Percentiles rank a stretch among this genome's conserved stretches.
These are phyloP conservation scores for Corylus avellana DNA, from an alignment of 306 rosid species.

Conservation along the genomic window DNA sequence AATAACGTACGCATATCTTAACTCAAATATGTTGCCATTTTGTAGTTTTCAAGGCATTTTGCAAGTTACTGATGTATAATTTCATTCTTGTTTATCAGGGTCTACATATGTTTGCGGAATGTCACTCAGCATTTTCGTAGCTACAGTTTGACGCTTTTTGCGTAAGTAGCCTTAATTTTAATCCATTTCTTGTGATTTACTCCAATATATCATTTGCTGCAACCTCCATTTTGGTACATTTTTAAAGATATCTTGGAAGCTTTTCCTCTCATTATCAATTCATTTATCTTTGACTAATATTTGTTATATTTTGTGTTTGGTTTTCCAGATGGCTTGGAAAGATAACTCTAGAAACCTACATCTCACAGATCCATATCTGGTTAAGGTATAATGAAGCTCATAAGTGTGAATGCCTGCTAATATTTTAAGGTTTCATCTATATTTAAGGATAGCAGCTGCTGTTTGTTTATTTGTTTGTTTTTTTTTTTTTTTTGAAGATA, in stretches of 20 bases:
- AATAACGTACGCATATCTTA: constrained; percentile 68
- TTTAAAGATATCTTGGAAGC: constrained; percentile 7
- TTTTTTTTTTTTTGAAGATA: no score
- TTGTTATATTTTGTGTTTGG: constrained; percentile 11
- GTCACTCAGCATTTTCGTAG: constrained; percentile 78
- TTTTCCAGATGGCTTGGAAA: constrained; percentile 93
- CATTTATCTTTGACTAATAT: constrained; percentile 18
- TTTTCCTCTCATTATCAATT: constrained; percentile 25
- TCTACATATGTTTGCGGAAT: constrained; percentile 83
- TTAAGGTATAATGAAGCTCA: constrained; percentile 59
- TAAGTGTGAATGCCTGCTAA: constrained; percentile 7
- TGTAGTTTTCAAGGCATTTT: constrained; percentile 15
- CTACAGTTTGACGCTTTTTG: constrained; percentile 78
- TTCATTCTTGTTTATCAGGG: constrained; percentile 52
- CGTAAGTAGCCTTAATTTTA: constrained; percentile 55
- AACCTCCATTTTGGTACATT: constrained; percentile 10
- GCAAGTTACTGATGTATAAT: constrained; percentile 21
- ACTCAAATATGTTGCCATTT: constrained; percentile 20
- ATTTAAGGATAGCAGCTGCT: neutral
- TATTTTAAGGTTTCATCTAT: neutral
- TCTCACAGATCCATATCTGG: constrained; percentile 97
- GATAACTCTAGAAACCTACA: constrained; percentile 94
- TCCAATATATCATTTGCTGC: neutral
- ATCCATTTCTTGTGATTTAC: neutral
- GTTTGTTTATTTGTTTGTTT: neutral